These are phyloP conservation scores for Candida schatavii DNA, from an alignment of 805 yeast species.

Conservation along the genomic window DNA sequence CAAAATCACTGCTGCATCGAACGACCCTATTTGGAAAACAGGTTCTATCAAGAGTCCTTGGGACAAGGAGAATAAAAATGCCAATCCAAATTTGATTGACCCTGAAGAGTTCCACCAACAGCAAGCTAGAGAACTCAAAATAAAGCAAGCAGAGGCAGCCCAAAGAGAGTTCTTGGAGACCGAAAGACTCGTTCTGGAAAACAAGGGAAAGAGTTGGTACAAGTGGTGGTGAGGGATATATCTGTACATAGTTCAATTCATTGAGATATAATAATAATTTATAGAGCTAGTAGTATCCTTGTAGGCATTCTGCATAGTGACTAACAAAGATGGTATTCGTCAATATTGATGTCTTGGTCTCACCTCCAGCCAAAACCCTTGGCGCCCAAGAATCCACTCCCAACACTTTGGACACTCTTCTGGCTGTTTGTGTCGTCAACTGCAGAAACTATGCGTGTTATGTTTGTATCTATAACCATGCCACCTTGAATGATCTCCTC, in stretches of 20 bases:
- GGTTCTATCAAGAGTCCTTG: constrained; percentile 70
- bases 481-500: constrained; percentile 97
- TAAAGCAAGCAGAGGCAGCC: constrained; percentile 34
- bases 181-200: constrained; percentile 21
- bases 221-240: constrained; percentile 3
- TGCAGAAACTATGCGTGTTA: constrained; percentile 73
- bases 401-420: constrained; percentile 27
- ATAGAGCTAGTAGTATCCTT: no score
- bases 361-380: constrained; percentile 7
- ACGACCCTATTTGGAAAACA: constrained; percentile 82
- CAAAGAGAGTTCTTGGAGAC: constrained; percentile 27
- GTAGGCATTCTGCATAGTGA: no score
- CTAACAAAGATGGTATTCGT: no score
- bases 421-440: constrained; percentile 70
- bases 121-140: constrained; percentile 38
- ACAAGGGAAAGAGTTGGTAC: constrained; percentile 20
- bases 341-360: background rate
- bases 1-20: constrained; percentile 57
- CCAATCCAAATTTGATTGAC: constrained; percentile 35
- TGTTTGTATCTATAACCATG: constrained; percentile 93
- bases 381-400: constrained; percentile 22
- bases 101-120: constrained; percentile 48
- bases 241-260: constrained; percentile 1
- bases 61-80: constrained; percentile 45
- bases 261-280: no score